Conservation (phyloP, 805 yeast genomes). For the Candida cerambycidarum region DNA sequence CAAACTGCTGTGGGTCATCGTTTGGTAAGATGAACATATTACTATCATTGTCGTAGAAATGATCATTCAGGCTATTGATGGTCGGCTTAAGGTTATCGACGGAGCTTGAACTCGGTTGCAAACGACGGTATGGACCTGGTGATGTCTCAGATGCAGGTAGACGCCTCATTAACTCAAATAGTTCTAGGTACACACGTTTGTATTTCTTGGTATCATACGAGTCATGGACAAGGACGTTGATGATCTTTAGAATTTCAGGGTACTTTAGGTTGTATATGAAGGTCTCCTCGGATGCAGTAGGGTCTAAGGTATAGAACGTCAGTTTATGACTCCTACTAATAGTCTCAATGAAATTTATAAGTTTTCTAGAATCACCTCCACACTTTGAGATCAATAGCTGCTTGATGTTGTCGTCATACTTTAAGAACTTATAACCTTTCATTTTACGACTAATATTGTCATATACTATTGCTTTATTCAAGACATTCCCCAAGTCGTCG, state of each 20-base stretch:
- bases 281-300: not conserved
- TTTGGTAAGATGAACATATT: slow-evolving; percentile 7
- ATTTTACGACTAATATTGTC: slow-evolving; percentile 26
- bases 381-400: slow-evolving; percentile 18
- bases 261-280: not conserved
- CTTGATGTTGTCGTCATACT: slow-evolving; percentile 16
- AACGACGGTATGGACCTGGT: not conserved
- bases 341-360: slow-evolving; percentile 34
- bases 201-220: not conserved
- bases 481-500: slow-evolving; percentile 51
- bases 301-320: not conserved
- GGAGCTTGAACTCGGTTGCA: too few relatives aligned
- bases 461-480: slow-evolving; percentile 54
- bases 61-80: slow-evolving; percentile 6
- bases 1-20: slow-evolving; percentile 7
- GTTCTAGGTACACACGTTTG: not conserved
- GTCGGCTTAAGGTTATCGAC: too few relatives aligned
- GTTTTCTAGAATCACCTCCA: slow-evolving; percentile 34
- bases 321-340: slow-evolving; percentile 19
- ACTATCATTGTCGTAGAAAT: slow-evolving; percentile 9
- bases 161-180: slow-evolving; percentile 1
- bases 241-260: not conserved
- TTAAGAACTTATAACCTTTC: slow-evolving; percentile 14
- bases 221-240: not conserved
- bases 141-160: not conserved